Percentiles rank a stretch among this genome's conserved stretches.
Conservation (phyloP, 2,329 filamentous ascomycete genomes). For the Cladophialophora chaetospira region DNA sequence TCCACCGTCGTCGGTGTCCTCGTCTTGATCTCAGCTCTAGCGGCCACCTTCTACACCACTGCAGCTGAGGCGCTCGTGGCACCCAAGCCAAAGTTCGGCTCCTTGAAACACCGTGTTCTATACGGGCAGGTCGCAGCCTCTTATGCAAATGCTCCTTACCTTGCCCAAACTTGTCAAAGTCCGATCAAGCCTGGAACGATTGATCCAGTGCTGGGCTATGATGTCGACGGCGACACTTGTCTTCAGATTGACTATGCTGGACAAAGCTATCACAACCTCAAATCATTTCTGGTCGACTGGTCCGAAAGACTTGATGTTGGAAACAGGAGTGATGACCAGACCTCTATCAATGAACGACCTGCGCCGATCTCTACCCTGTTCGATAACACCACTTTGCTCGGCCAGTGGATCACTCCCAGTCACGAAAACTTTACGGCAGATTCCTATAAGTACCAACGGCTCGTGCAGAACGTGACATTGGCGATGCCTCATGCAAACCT, state of each 20-base stretch:
- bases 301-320: conserved; percentile 48
- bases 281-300: conserved; percentile 63
- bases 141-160: conserved; percentile 65
- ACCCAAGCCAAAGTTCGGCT: conserved; percentile 66
- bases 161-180: conserved; percentile 60
- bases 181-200: conserved; percentile 51
- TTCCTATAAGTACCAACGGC: conserved; percentile 54
- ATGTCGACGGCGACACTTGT: conserved; percentile 57
- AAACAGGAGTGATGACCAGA: conserved; percentile 41
- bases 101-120: conserved; percentile 53
- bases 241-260: conserved; percentile 70
- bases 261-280: conserved; percentile 68
- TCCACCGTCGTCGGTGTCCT: conserved; percentile 64
- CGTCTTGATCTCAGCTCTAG: conserved; percentile 64
- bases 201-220: conserved; percentile 24
- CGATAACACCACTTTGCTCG: conserved; percentile 72
- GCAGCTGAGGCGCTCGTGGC: conserved; percentile 74
- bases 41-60: conserved; percentile 73
- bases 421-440: conserved; percentile 55
- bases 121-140: conserved; percentile 60
- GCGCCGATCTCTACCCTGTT: conserved; percentile 64
- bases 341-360: conserved; percentile 48
- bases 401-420: conserved; percentile 65
- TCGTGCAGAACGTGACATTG: conserved; percentile 75
- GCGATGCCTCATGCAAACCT: conserved; percentile 76